Evolutionary conservation across 2,329 filamentous ascomycete species (phyloP), one percentile per base, ranked within the genome.

Genomic region (Grosmannia clavigera): DNA sequence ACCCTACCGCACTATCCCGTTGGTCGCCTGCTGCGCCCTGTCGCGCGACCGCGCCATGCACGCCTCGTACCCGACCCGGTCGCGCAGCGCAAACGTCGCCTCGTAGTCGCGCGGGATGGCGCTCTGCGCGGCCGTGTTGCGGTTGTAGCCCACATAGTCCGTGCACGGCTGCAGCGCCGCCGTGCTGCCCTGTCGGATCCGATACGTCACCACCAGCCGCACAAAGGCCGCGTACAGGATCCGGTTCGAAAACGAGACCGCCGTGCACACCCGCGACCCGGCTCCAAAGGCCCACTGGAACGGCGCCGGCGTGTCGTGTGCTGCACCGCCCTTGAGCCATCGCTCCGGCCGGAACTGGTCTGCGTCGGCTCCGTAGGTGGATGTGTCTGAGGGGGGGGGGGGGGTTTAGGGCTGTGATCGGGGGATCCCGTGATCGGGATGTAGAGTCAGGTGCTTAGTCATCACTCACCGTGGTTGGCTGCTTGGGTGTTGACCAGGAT

Each of bases 291-390:
- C 31, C 22, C 52, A 60, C 19, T 60, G 58, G 48, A 43, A 60
- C 2, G 58, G 58, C 4, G 58, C 16, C 2, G 51, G 25, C 12
- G 55, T n/a, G 16, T 33, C 16, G 19, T 52, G 52, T 3, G 19
- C 35, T 11, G 38, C 48, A 29, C 67, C 64, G 3, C 64, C 60
- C 38, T 65, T 67, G 5, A 81, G 66, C 77, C 78, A 82, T 5
- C 79, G 69, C 57, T 78, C 77, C 0, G 78, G 77, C 1, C 69
- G 68, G 63, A 76, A 81, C 0, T 64, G 60, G 27, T 78, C 71
- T 0, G 74, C 71, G 60, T 81, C 75, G 0, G 69, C 64, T 0
- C 77, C 79, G 64, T 76, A 81, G 3, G 76, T 65, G 19, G 43
- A 25, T 51, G 67, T 67, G 65, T 81, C 58, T 59, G 55, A 3